Base-by-base conservation (phyloP, 129 eudicot species). In the Artemisia argyi region DNA sequence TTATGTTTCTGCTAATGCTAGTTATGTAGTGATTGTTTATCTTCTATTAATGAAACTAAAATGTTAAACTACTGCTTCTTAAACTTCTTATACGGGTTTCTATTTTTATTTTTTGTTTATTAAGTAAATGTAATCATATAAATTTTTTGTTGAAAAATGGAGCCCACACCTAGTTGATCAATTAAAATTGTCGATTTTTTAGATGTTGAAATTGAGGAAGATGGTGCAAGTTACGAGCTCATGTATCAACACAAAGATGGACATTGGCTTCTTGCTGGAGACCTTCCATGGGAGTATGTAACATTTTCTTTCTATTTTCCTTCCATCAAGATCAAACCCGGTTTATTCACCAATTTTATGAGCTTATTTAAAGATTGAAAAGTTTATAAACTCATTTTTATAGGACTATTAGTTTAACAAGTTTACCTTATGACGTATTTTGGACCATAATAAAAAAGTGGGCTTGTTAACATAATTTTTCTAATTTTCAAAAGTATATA, bases 271-370 rank as follows among this genome's bases (percentile, higher is more conserved):
- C 81, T 70, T 42, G 81, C 76, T 17, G 72, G 76, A 77, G 66
- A 77, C 71, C 60, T 77, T 62, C 81, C 81, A 70, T 77, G 81
- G 81, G 76, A 77, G 81, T 77, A 77, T 53, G 81, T 62, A 77
- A 4, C 53, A 28, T 76, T 75, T 49, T 6, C 50, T 49, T 57
- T 6, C 56, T 32, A 61, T 15, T 39, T 73, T n/a, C 54, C 13
- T 56, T 39, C 13, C 18, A 7, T 19, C 18, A 39, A 39, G 46
- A 39, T 39, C 9, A 39, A 39, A 39, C 46, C 11, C 8, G 46
- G 46, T 1, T 39, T 39, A 20, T 8, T 11, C 12, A 65, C 7
- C 12, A 3, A 65, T 30, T 18, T 4, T 20, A 30, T 44, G 12
- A 3, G 5, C 1, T 59, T 20, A 11, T 22, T 0, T 48, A 11